Evolutionary conservation across 768 basidiomycete genomes (phyloP).

Genomic region (Hygrocybe coccinea): DNA sequence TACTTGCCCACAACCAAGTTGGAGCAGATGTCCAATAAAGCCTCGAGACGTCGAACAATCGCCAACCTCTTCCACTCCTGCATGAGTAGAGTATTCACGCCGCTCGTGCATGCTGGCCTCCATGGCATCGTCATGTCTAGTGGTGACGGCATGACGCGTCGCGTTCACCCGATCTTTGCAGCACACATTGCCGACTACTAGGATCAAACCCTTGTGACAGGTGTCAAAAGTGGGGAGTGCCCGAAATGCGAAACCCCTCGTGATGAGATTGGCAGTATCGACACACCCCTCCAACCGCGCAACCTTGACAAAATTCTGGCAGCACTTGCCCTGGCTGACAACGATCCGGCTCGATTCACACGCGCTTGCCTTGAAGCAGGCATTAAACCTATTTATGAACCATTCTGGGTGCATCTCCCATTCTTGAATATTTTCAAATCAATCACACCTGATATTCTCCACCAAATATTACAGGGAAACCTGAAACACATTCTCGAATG

Average conservation of each 20-base stretch:
- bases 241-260: slow-evolving; percentile 20
- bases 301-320: slow-evolving; percentile 17
- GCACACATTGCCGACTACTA: slow-evolving; percentile 39
- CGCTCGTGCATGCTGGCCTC: slow-evolving; percentile 23
- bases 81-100: slow-evolving; percentile 26
- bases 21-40: slow-evolving; percentile 24
- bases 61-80: slow-evolving; percentile 37
- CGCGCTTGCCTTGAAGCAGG: slow-evolving; percentile 15
- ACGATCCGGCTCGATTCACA: slow-evolving; percentile 13
- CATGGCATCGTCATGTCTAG: slow-evolving; percentile 24
- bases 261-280: slow-evolving; percentile 17
- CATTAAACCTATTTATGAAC: slow-evolving; percentile 26
- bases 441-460: slow-evolving; percentile 45
- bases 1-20: slow-evolving; percentile 39
- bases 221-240: slow-evolving; percentile 25
- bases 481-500: slow-evolving; percentile 41
- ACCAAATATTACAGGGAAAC: slow-evolving; percentile 46
- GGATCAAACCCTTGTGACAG: slow-evolving; percentile 38
- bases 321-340: slow-evolving; percentile 9
- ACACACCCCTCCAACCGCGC: slow-evolving; percentile 5
- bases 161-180: slow-evolving; percentile 38
- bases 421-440: slow-evolving; percentile 36
- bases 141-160: slow-evolving; percentile 32
- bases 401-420: slow-evolving; percentile 42
- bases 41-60: slow-evolving; percentile 14